phyloP scores from a whole-genome alignment of 192 early-diverging fungal genomes.

The Chytriomyces sp. region DNA sequence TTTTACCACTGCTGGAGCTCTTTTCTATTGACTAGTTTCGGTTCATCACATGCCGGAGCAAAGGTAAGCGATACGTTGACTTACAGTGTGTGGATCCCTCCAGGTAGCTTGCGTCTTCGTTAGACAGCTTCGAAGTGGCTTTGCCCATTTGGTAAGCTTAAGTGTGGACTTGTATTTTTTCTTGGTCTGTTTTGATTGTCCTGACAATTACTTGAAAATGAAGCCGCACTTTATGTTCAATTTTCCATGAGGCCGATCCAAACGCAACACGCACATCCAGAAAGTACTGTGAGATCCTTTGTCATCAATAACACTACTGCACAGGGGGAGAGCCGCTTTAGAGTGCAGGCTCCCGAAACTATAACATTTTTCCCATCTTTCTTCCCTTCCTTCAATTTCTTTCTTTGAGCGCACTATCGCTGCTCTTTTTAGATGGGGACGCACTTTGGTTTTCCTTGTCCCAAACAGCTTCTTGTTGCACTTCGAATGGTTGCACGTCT shows the following conservation, averaged over 20 bases:
- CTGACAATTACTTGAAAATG: neutral
- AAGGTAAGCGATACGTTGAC: constrained; percentile 10
- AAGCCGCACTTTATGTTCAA: neutral
- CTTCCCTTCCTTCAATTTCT: too few relatives aligned
- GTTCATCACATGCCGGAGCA: neutral
- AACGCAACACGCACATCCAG: neutral
- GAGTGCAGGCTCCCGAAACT: too few relatives aligned
- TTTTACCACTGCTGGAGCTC: constrained; percentile 91
- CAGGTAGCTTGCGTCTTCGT: constrained; percentile 79
- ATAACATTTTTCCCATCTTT: too few relatives aligned
- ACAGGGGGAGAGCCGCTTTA: too few relatives aligned
- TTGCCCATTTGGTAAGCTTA: constrained; percentile 69
- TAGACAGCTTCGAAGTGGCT: constrained; percentile 80
- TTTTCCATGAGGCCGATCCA: neutral
- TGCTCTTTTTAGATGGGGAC: too few relatives aligned
- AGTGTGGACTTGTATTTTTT: neutral
- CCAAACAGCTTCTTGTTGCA: neutral
- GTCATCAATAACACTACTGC: too few relatives aligned
- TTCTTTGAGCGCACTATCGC: too few relatives aligned
- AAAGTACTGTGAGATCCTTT: too few relatives aligned
- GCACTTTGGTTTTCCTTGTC: neutral
- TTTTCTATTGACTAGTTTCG: constrained; percentile 79
- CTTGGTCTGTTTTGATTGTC: neutral
- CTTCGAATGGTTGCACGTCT: constrained; percentile 2
- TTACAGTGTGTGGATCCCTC: constrained; percentile 83